phyloP scores from a whole-genome alignment of 2,329 filamentous ascomycete species.

The Alternaria angustiovoidea region DNA sequence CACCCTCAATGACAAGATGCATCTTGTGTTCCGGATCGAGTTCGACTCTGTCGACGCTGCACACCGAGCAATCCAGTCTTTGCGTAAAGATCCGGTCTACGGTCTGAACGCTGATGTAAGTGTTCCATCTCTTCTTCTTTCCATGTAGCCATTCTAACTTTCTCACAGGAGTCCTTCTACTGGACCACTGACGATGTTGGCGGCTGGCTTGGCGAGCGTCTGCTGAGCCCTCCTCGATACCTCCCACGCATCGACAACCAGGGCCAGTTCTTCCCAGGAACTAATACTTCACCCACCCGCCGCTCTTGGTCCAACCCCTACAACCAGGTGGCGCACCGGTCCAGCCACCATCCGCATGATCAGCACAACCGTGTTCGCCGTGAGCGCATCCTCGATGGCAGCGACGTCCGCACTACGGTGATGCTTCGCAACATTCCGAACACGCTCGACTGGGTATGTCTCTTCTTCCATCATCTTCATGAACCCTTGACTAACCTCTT shows the following conservation, averaged over 20 bases:
- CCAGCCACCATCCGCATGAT: constrained; percentile 31
- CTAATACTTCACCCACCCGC: constrained; percentile 15
- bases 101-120: constrained; percentile 27
- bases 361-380: constrained; percentile 52
- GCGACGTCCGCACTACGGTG: constrained; percentile 66
- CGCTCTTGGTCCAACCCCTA: neutral
- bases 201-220: constrained; percentile 31
- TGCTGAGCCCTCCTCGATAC: constrained; percentile 27
- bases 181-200: constrained; percentile 26
- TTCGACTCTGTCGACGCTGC: constrained; percentile 41
- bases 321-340: neutral
- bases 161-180: constrained; percentile 32
- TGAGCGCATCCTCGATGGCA: constrained; percentile 51
- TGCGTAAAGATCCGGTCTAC: constrained; percentile 19
- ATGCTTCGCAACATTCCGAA: constrained; percentile 97
- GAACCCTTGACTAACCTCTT: constrained; percentile 22
- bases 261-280: constrained; percentile 29
- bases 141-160: constrained; percentile 21
- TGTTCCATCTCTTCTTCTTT: neutral
- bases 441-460: constrained; percentile 72
- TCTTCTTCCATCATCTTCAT: neutral
- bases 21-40: constrained; percentile 41
- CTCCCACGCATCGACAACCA: constrained; percentile 33
- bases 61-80: constrained; percentile 34
- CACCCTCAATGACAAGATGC: constrained; percentile 25